Conservation (phyloP, 2,329 filamentous ascomycete species). For the Phialocephala subalpina region DNA sequence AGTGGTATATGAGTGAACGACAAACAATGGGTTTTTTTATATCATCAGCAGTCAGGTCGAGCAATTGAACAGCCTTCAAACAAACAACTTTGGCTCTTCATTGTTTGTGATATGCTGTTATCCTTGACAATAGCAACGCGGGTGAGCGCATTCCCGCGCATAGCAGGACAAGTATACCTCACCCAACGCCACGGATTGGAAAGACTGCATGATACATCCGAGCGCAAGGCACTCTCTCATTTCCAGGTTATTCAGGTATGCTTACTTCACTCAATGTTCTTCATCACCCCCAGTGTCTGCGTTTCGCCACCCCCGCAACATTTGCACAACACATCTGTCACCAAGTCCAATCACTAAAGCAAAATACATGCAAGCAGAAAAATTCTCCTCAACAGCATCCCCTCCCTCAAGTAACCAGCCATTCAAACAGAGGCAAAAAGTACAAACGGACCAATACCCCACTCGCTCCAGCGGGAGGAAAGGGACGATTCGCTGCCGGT, state of each 20-base stretch:
- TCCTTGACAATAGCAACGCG: background rate
- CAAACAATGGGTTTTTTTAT: background rate
- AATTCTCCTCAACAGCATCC: background rate
- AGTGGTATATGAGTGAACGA: background rate
- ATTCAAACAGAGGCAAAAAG: background rate
- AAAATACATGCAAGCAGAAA: background rate
- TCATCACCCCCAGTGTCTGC: too few relatives aligned
- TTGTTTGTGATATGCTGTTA: background rate
- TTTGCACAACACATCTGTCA: too few relatives aligned
- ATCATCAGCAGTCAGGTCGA: slow-evolving; percentile 2
- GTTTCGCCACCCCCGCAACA: too few relatives aligned
- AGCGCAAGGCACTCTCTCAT: background rate
- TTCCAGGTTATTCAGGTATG: background rate
- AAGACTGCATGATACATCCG: background rate
- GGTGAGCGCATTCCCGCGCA: background rate
- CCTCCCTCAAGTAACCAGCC: background rate
- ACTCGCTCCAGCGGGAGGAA: too few relatives aligned
- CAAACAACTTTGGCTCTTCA: background rate
- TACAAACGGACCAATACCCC: background rate
- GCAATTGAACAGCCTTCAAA: slow-evolving; percentile 10
- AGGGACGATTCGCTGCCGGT: too few relatives aligned
- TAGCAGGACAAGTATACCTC: background rate
- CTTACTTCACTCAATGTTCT: too few relatives aligned
- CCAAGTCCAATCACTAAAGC: too few relatives aligned
- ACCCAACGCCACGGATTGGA: background rate